Evolutionary conservation across 2,329 filamentous ascomycete genomes (phyloP), one percentile per base, ranked within the genome.

Genomic region (Venturia nashicola): DNA sequence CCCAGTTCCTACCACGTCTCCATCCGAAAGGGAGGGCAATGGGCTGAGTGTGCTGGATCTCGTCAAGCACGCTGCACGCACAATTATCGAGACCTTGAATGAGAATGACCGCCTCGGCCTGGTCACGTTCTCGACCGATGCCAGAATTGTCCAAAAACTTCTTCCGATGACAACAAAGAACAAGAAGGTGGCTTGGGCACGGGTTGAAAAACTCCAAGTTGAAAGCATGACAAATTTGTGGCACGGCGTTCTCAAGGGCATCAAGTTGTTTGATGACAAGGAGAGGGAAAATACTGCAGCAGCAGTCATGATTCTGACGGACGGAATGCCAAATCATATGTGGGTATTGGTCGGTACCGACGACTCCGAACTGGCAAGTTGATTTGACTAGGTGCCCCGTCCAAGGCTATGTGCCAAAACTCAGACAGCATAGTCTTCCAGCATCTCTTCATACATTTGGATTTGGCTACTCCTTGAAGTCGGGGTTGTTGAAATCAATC

Each of bases 401-500:
- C 0, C 73, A 78, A 63, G 83, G 83, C 5, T 86, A 83, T 66
- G 76, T 86, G 2, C 77, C 77, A 11, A 84, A 82, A 70, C 72
- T 86, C 20, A 75, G 68, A 16, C 65, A 68, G 36, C 68, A 65
- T 18, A 65, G 65, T 27, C 66, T 67, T 23, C 65, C 67, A 42
- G 66, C 65, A 11, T 66, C 67, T 40, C 71, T 72, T 69, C 77
- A 82, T 68, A 83, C 80, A 0, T 83, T 84, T 69, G 81, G 81
- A 2, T 83, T 84, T 62, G 81, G 81, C 5, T 81, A 82, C 66
- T 59, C 68, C 1, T 72, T 83, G 42, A 69, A 72, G 6, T 82
- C 83, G 0, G 81, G 80, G 0, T 72, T 86, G 20, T 75, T 87
- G 63, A 83, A 84, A 71, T 82, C 83, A 2, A 82, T 87, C 59